Evolutionary conservation across 139 green algal species (phyloP), one percentile per base, ranked within the genome.

Genomic region (Closterium sp.): DNA sequence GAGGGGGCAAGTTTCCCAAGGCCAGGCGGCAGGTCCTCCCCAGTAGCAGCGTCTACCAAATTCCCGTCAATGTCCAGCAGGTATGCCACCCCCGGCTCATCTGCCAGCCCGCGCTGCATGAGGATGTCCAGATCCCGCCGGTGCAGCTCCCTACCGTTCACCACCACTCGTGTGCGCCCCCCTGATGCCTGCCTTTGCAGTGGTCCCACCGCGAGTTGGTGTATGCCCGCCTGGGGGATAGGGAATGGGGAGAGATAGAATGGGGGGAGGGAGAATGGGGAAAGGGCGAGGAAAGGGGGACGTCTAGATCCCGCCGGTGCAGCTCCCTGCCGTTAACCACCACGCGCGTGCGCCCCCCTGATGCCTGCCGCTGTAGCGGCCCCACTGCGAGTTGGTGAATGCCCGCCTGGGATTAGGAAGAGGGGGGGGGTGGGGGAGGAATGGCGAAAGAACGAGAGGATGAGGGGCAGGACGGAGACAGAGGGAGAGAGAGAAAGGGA

Each of bases 111-210:
- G 10, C 90, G 86, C 22, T 50, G 31, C 31, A 73, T 30, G 22
- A 93, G 86, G 42, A 92, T 32, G 1, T 31, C 38, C 29, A 93
- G 86, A 22, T 93, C 90, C 2, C 91, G 42, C 31, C 24, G 86
- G 90, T 93, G 90, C 31, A 93, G 90, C 86, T 93, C 90, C 6
- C 90, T 42, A 17, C 90, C 90, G 30, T 93, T 93, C 31, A 93
- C 86, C 31, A 90, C 22, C 31, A 93, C 90, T 2, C 73, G 17
- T 5, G 90, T 88, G 24, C 91, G 22, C 0, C 90, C 90, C 19
- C 89, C 89, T 1, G 89, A 79, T 27, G 62, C 62, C 3, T 79
- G 62, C 3, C 62, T 5, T 79, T 79, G 62, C 17, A 79, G 62
- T 6, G 62, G 62, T 24, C 62, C 62, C 13, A 79, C 0, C 2